Evolutionary conservation across 2,329 filamentous ascomycete species (phyloP).

Genomic region (Clonostachys solani): DNA sequence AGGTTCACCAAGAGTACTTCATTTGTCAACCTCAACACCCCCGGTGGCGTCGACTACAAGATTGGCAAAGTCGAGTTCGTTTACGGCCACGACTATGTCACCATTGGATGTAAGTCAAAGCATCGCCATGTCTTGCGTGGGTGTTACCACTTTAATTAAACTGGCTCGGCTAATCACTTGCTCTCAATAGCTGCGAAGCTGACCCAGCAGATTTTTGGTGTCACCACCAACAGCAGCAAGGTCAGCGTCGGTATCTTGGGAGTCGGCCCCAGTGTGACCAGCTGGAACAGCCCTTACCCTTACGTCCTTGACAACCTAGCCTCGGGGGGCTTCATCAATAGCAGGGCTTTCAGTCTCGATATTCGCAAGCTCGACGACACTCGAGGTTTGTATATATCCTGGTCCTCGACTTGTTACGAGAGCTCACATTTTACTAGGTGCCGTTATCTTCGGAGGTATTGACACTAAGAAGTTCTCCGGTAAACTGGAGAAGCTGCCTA

Average conservation of each 20-base stretch:
- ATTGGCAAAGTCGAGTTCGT: slow-evolving; percentile 22
- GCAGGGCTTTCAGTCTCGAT: slow-evolving; percentile 27
- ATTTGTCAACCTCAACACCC: slow-evolving; percentile 15
- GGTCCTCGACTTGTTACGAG: not conserved
- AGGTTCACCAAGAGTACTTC: slow-evolving; percentile 22
- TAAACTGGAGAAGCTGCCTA: slow-evolving; percentile 48
- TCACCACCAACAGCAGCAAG: slow-evolving; percentile 22
- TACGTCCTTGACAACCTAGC: slow-evolving; percentile 25
- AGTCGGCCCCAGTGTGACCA: slow-evolving; percentile 20
- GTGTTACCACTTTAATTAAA: not conserved
- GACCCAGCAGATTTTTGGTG: slow-evolving; percentile 28
- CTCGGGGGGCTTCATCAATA: slow-evolving; percentile 26
- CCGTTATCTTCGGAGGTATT: slow-evolving; percentile 50
- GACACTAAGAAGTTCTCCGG: slow-evolving; percentile 52
- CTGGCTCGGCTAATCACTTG: slow-evolving; percentile 1
- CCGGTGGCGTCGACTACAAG: slow-evolving; percentile 20
- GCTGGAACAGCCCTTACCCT: slow-evolving; percentile 27
- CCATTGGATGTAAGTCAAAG: slow-evolving; percentile 21
- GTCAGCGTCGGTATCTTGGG: slow-evolving; percentile 25
- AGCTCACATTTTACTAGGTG: slow-evolving; percentile 5
- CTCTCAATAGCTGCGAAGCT: slow-evolving; percentile 16
- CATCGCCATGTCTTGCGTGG: not conserved
- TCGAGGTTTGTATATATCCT: slow-evolving; percentile 10
- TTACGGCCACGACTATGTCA: slow-evolving; percentile 25
- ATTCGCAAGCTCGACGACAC: slow-evolving; percentile 21